Base-by-base conservation (phyloP, 805 yeast species). In the Metschnikowia sp. region DNA sequence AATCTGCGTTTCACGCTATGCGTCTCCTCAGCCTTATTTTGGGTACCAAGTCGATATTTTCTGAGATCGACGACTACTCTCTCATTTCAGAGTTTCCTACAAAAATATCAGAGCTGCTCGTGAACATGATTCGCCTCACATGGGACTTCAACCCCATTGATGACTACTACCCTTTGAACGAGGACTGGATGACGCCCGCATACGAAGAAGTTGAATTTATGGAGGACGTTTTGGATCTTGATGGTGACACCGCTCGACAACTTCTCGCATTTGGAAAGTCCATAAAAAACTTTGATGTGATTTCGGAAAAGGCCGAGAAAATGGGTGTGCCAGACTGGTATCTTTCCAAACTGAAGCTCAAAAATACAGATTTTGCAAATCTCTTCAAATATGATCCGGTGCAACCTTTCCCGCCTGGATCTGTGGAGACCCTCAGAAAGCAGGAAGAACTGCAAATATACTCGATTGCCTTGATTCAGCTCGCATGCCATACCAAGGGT, bases 381-480 rank as follows among this genome's bases (percentile, higher is more conserved):
- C 15, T n/a, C 8, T 47, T 54, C 33, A 19, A 47, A 3, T 50
- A 52, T 32, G 41, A 50, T 10, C 52, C 49, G 8, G 26, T 47
- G 3, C 4, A 10, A 10, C 48, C 48, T 8, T 30, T 29, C 3
- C 32, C 32, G 5, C 32, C 32, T 7, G 28, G 15, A 2, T 4
- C 19, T 5, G n/a, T 50, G 22, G 12, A 22, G n/a, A 26, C 18
- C 9, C 12, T 19, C 15, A 34, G 42, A 15, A 18, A 31, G n/a
- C 13, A 2, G 1, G 55, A 53, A n/a, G 49, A 28, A 12, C 10
- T 34, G 8, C 35, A 29, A 10, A 39, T 53, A 22, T 43, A 45
- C 19, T 30, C 52, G 2, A n/a, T 33, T 9, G 46, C 52, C 1
- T 32, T 63, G 57, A 39, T 66, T 11, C 47, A 53, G 26, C 32